phyloP scores from a whole-genome alignment of 1,139 yeast genomes.

The Petasospora rhodanensis region DNA sequence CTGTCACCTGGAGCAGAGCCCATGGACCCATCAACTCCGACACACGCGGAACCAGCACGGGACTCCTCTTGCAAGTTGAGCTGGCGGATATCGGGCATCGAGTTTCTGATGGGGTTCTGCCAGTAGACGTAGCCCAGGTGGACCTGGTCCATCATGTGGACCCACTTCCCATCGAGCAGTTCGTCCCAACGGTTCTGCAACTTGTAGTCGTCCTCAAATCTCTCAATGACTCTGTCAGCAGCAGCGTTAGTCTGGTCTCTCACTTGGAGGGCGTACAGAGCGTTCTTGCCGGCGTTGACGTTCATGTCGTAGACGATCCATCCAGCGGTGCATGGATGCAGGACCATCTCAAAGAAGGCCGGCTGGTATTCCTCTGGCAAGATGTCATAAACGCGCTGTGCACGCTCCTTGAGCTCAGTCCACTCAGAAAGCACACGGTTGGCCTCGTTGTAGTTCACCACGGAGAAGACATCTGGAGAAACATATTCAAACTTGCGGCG shows the following conservation, averaged over 20 bases:
- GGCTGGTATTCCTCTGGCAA: constrained; percentile 7
- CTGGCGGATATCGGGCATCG: constrained; percentile 6
- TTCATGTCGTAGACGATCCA: constrained; percentile 10
- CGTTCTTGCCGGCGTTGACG: constrained; percentile 7
- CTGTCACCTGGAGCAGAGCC: constrained; percentile 12
- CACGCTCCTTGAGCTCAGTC: constrained; percentile 6
- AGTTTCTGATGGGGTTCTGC: constrained; percentile 12
- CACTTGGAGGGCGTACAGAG: constrained; percentile 6
- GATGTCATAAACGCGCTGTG: constrained; percentile 6
- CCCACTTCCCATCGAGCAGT: constrained; percentile 12
- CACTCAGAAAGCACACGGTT: constrained; percentile 7
- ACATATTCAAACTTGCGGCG: constrained; percentile 11
- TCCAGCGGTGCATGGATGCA: constrained; percentile 10
- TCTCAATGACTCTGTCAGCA: constrained; percentile 5
- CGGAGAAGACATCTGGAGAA: constrained; percentile 6
- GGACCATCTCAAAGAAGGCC: constrained; percentile 7
- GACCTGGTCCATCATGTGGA: constrained; percentile 12
- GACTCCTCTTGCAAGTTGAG: constrained; percentile 4
- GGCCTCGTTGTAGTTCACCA: constrained; percentile 9
- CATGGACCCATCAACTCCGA: constrained; percentile 3
- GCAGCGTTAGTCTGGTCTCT: constrained; percentile 10
- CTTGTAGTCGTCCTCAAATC: constrained; percentile 6
- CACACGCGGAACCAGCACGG: constrained; percentile 10
- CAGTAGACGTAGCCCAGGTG: constrained; percentile 11
- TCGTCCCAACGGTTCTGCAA: constrained; percentile 9